Evolutionary conservation across 495 filamentous ascomycete genomes (phyloP), one percentile per base, ranked within the genome.

Genomic region (Neurospora sp.): DNA sequence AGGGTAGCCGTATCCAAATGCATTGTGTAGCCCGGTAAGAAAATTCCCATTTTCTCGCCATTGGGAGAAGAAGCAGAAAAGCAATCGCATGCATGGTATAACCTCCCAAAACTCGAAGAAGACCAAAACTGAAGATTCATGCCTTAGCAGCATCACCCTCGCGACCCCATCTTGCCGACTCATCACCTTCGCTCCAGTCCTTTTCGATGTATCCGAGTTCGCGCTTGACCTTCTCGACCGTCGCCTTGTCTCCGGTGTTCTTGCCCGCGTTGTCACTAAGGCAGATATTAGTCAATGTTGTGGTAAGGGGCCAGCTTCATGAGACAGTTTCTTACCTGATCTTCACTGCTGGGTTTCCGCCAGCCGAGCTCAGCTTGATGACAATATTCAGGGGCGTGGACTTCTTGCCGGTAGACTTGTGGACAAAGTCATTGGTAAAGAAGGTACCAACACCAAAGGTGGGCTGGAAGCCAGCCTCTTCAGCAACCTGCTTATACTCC

Each of bases 361-460:
- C 89, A 0, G 94, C 96, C 14, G 92, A 93, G 71, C 91, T 90
- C 69, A 99, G 87, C 83, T 99, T 99, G 84, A 99, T 97, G 75
- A 99, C 96, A 75, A 99, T 99, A 76, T 99, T 99, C 20, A 99
- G 86, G 0, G 96, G 96, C n/a, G 89, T 88, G 7, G 94, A 97
- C 81, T 97, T 98, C 78, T 90, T 88, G 35, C 89, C 89, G 6
- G 88, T 90, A 20, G 86, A 88, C 46, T 84, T 81, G 75, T 92
- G 88, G 9, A 79, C 81, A 81, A 93, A 99, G 81, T 99, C 96
- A 80, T 98, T 97, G 11, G 95, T 99, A 71, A 99, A 89, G 82
- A 93, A 98, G 0, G 96, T 99, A 2, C 96, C 96, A 20, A 99
- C 91, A 40, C 96, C 96, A 83, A 99, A 99, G 0, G 89, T 91